Percentiles rank a stretch among this genome's conserved stretches.
phyloP scores from a whole-genome alignment of 2,329 filamentous ascomycete species.

The Ceratocystis ficicola region DNA sequence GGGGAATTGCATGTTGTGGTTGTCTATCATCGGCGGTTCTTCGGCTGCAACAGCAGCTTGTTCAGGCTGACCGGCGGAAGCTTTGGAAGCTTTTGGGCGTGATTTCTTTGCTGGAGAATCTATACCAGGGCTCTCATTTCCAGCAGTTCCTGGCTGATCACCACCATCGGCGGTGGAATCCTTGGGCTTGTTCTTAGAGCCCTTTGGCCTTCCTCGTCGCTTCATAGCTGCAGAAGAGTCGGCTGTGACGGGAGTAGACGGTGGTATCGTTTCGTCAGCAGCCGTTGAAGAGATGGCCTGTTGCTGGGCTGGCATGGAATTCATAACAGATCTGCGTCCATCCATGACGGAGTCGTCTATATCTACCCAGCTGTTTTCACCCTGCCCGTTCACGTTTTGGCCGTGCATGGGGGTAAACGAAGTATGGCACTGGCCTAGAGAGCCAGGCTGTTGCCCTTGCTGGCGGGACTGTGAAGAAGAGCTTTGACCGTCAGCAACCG shows the following conservation, averaged over 20 bases:
- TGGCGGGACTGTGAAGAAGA: conserved; percentile 6
- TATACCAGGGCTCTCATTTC: conserved; percentile 3
- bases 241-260: conserved; percentile 1
- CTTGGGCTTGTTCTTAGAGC: conserved; percentile 36
- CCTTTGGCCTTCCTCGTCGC: conserved; percentile 45
- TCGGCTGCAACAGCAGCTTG: conserved; percentile 21
- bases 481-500: background rate
- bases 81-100: conserved; percentile 7
- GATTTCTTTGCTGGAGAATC: conserved; percentile 11
- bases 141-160: conserved; percentile 13
- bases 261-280: conserved; percentile 17
- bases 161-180: conserved; percentile 20
- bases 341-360: conserved; percentile 22
- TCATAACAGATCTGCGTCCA: conserved; percentile 27
- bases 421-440: background rate
- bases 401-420: conserved; percentile 6
- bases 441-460: background rate
- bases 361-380: conserved; percentile 16
- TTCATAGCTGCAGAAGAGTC: conserved; percentile 27
- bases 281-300: background rate
- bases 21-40: conserved; percentile 14
- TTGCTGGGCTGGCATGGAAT: conserved; percentile 26
- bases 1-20: conserved; percentile 13
- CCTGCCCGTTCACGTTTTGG: background rate
- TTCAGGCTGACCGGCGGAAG: conserved; percentile 16